Conservation (phyloP, 202 grass and related monocot species). For the Carex arenaria region DNA sequence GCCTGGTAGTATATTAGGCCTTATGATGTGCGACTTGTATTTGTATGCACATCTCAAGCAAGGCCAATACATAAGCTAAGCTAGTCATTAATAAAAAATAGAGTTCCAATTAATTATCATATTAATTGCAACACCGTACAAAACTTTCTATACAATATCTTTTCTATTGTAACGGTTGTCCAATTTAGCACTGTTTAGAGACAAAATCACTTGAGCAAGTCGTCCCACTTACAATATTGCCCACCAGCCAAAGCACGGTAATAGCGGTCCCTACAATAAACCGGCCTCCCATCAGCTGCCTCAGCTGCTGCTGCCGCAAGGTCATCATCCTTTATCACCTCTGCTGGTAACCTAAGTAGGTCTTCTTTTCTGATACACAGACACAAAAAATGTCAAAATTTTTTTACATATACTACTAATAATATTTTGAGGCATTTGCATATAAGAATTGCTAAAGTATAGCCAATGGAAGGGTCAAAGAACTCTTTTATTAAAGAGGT, state of each 20-base stretch:
- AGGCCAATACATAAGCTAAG: background rate
- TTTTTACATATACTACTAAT: background rate
- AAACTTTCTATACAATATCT: background rate
- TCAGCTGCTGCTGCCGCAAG: conserved; percentile 68
- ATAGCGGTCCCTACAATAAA: conserved; percentile 91
- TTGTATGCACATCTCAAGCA: background rate
- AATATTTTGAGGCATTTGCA: background rate
- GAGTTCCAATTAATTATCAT: background rate
- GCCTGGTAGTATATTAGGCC: background rate
- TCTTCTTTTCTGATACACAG: conserved; percentile 57
- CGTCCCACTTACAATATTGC: conserved; percentile 94
- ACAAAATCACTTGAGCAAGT: conserved; percentile 60
- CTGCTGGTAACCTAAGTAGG: conserved; percentile 64
- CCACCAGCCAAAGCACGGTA: conserved; percentile 83
- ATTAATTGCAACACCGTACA: background rate
- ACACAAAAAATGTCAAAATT: background rate
- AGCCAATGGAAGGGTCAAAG: background rate
- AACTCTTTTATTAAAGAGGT: background rate
- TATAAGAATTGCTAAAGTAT: background rate
- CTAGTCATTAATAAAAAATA: background rate
- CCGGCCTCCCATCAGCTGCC: conserved; percentile 79
- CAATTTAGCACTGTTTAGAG: background rate
- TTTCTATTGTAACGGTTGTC: background rate
- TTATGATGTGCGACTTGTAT: background rate
- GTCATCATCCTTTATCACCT: conserved; percentile 81